Evolutionary conservation across 202 grass and related monocot species (phyloP).

Genomic region (Bolboschoenoplectus hybrid): DNA sequence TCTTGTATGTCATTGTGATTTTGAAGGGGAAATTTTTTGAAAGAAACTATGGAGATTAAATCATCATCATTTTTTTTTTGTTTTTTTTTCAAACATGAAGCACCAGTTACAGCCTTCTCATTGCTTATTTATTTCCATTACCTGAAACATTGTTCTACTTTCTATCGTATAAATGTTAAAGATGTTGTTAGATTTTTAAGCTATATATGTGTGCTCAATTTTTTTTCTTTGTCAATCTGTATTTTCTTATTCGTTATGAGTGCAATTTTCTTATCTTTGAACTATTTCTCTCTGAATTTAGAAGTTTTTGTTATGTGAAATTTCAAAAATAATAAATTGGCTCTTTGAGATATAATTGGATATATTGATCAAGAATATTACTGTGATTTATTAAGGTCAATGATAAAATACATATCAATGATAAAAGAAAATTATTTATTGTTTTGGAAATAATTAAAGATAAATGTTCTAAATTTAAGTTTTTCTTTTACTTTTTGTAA

Average conservation of each 20-base stretch:
- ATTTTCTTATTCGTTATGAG: background rate
- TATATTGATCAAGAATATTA: background rate
- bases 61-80: background rate
- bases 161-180: background rate
- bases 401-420: background rate
- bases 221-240: background rate
- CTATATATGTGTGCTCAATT: background rate
- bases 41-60: background rate
- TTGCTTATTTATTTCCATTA: too few species aligned
- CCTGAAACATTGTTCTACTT: too few species aligned
- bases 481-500: background rate
- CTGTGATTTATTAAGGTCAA: background rate
- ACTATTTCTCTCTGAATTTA: background rate
- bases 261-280: background rate
- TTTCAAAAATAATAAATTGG: background rate
- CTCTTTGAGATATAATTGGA: background rate
- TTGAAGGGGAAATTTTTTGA: background rate
- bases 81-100: background rate
- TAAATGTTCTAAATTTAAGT: background rate
- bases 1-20: background rate
- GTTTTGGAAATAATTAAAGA: background rate
- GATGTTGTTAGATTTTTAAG: background rate
- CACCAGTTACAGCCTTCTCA: too few species aligned
- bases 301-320: conserved; percentile 11
- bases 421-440: background rate